Base-by-base conservation (phyloP, 2,329 filamentous ascomycete species). In the Escovopsis weberi region DNA sequence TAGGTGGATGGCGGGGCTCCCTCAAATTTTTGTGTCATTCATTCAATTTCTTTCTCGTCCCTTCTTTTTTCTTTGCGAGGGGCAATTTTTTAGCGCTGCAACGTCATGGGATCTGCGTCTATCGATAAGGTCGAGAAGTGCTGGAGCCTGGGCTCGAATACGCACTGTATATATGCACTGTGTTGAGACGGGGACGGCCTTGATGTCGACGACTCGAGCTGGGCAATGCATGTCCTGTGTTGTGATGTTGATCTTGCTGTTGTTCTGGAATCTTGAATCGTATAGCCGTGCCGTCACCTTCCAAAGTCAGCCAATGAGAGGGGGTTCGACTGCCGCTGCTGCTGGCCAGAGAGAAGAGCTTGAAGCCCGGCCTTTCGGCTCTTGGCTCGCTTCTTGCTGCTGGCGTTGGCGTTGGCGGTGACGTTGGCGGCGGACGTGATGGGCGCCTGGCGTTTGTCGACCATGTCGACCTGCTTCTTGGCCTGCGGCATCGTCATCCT, bases 341-440 rank as follows among this genome's bases (percentile, higher is more conserved):
- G 65, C 48, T 75, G 72, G 39, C 69, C 56, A 4, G 61, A 68
- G n/a, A 83, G 62, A 35, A 83, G 56, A 40, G 78, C 76, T 55
- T 80, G 74, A n/a, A 84, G 62, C 1, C 75, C 77, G 32, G 75
- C 72, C 58, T 81, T 83, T 46, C 77, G 67, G 47, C 64, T 72
- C 60, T 78, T 82, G 30, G 78, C 74, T 40, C 77, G 67, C 61
- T 80, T 80, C 60, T 76, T 80, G 61, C 74, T 80, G 59, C 61
- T 75, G 7, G 73, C 69, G 53, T 74, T 78, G 32, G 69, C 61
- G 53, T 74, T 78, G 32, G 69, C 61, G 2, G 67, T 64, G n/a
- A 42, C 18, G 33, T 42, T 39, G 12, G 12, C 18, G 12, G 11
- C 33, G 11, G 10, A 18, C 5, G 39, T 5, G 28, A 32, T 32